Evolutionary conservation across 352 stramenopile species (phyloP), one percentile per base, ranked within the genome.

Genomic region (Globisporangium orthogonon): DNA sequence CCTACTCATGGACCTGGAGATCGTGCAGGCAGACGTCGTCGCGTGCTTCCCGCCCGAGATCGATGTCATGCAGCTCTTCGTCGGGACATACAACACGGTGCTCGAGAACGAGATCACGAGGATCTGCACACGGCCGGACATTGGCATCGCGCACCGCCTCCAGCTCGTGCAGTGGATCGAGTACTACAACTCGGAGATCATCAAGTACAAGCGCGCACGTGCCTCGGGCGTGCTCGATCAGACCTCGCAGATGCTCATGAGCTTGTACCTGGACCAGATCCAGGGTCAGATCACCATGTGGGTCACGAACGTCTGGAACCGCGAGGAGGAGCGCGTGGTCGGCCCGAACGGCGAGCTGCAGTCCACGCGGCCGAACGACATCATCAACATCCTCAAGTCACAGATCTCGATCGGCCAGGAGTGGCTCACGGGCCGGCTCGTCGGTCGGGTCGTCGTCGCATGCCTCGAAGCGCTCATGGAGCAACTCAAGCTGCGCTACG

Each of bases 101-200:
- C 58, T 94, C 1, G 84, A 94, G 49, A 71, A 53, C 9, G 75
- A 89, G 52, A 89, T 94, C 53, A 75, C 60, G 11, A 76, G 63
- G 33, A 71, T 90, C 28, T 89, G 75, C 54, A 65, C 66, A 0
- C 74, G 78, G 50, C 64, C 74, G 5, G 76, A 91, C 35, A 65
- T 92, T 1, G 76, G 84, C 3, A 83, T 92, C 43, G 78, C 78
- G 0, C 76, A 92, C 37, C 83, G 82, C 0, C 64, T 94, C 4
- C 82, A 94, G 48, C 66, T 94, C 30, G 76, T 94, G 17, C 84
- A 94, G 60, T 94, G 84, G 84, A 91, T 94, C 43, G 84, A 94
- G 49, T 92, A 91, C 61, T 94, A 91, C 70, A 94, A 94, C 65
- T 67, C 69, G 0, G 82, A 94, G 65, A 86, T 94, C 30, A 76